Percentiles rank a stretch among this genome's conserved stretches.
Conservation (phyloP, 2,329 filamentous ascomycete species). For the Sarocladium kiliense region DNA sequence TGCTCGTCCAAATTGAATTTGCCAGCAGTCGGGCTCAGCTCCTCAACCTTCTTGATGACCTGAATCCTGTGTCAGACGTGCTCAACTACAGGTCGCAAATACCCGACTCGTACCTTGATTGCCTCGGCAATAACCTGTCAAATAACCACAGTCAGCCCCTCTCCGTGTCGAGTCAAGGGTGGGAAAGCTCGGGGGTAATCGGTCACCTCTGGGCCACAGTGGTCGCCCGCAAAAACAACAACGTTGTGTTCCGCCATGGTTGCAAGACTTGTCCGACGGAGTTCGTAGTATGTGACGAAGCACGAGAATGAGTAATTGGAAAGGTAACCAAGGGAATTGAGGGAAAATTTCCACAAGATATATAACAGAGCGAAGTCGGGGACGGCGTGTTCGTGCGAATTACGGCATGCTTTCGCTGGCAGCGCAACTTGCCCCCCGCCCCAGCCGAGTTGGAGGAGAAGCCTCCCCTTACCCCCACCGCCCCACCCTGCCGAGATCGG, state of each 20-base stretch:
- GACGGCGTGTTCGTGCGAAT: not conserved
- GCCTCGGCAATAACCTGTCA: conserved; percentile 69
- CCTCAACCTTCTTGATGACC: conserved; percentile 75
- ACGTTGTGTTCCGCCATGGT: conserved; percentile 67
- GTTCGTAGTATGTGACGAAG: not conserved
- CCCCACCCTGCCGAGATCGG: conserved; percentile 27
- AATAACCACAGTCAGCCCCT: conserved; percentile 16
- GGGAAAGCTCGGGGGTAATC: conserved; percentile 12
- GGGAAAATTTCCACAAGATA: not conserved
- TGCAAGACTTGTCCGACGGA: conserved; percentile 5
- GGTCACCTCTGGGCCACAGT: conserved; percentile 75
- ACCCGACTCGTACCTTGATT: conserved; percentile 59
- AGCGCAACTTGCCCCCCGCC: not conserved
- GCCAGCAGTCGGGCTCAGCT: conserved; percentile 58
- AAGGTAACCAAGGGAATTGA: not conserved
- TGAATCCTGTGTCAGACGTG: conserved; percentile 28
- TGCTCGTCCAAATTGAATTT: conserved; percentile 87
- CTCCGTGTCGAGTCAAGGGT: conserved; percentile 13
- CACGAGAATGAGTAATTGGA: conserved; percentile 4
- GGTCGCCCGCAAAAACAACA: conserved; percentile 75
- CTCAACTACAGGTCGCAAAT: not conserved
- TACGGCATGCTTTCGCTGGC: not conserved
- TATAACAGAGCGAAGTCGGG: conserved; percentile 7
- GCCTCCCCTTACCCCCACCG: conserved; percentile 17
- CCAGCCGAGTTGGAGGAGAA: conserved; percentile 10